Percentiles rank a stretch among this genome's conserved stretches.
These are phyloP conservation scores for Podaxis sp. DNA, from an alignment of 768 basidiomycete species.

Conservation along the genomic window DNA sequence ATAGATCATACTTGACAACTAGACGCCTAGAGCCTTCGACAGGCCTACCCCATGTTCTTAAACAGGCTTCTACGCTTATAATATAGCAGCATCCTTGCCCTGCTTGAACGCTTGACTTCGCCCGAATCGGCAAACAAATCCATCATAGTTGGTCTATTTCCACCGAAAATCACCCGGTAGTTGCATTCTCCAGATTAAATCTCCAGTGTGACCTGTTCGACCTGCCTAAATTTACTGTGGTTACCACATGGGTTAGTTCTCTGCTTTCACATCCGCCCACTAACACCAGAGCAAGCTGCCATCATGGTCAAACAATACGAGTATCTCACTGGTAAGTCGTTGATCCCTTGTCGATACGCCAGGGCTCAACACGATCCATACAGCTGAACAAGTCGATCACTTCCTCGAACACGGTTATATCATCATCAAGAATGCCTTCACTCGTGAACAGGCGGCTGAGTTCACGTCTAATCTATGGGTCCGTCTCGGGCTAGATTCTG, in stretches of 20 bases:
- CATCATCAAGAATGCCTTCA: conserved; percentile 51
- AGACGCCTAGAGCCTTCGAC: not conserved
- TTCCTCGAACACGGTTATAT: conserved; percentile 58
- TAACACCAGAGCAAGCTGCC: conserved; percentile 10
- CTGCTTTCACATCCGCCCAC: not conserved
- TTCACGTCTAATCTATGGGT: conserved; percentile 52
- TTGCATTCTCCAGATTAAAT: not conserved
- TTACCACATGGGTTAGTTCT: not conserved
- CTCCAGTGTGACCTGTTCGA: not conserved
- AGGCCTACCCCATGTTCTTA: not conserved
- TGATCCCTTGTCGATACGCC: not conserved
- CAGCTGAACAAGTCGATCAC: conserved; percentile 48
- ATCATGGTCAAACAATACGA: conserved; percentile 32
- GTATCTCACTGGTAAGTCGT: conserved; percentile 33
- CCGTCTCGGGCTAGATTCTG: conserved; percentile 49
- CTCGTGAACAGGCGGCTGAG: conserved; percentile 45
- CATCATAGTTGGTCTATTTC: not conserved
- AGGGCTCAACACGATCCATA: conserved; percentile 4
- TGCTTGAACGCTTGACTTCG: too few species aligned
- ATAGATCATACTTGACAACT: conserved; percentile 11
- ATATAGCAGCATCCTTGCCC: not conserved
- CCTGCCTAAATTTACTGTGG: conserved; percentile 8
- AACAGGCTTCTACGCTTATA: not conserved
- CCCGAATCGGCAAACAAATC: too few species aligned
- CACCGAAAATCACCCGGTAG: conserved; percentile 5